These are phyloP conservation scores for Prinsepia uniflora DNA, from an alignment of 306 rosid genomes.

Conservation along the genomic window DNA sequence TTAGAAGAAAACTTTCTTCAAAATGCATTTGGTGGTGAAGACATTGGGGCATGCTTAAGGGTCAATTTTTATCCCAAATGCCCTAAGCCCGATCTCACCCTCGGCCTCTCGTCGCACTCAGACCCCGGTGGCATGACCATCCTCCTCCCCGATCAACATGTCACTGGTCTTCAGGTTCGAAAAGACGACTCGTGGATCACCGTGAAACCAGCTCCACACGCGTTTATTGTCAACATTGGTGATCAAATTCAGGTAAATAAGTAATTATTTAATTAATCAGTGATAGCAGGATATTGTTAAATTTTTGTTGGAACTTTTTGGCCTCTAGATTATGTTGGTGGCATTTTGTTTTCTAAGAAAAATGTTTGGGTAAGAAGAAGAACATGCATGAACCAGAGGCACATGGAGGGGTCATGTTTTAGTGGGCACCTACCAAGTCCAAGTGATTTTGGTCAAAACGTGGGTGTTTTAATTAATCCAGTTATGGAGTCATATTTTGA, in stretches of 20 bases:
- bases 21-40: conserved; percentile 64
- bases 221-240: conserved; percentile 84
- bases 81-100: conserved; percentile 68
- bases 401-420: conserved; percentile 45
- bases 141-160: conserved; percentile 53
- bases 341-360: not conserved
- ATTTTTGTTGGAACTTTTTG: not conserved
- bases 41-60: conserved; percentile 78
- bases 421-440: not conserved
- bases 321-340: not conserved
- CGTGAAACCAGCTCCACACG: conserved; percentile 65
- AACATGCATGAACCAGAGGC: conserved; percentile 30
- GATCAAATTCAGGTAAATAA: conserved; percentile 80
- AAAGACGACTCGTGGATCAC: conserved; percentile 64
- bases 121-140: conserved; percentile 88
- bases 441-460: conserved; percentile 7
- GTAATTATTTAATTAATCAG: too few relatives aligned
- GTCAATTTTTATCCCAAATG: conserved; percentile 79
- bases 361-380: not conserved
- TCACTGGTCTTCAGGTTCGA: conserved; percentile 76
- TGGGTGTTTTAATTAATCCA: not conserved
- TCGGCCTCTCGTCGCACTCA: conserved; percentile 85
- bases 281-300: too few relatives aligned
- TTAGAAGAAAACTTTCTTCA: conserved; percentile 46
- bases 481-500: not conserved